phyloP scores from a whole-genome alignment of 768 basidiomycete genomes.

The Auricularia auricula-judae region DNA sequence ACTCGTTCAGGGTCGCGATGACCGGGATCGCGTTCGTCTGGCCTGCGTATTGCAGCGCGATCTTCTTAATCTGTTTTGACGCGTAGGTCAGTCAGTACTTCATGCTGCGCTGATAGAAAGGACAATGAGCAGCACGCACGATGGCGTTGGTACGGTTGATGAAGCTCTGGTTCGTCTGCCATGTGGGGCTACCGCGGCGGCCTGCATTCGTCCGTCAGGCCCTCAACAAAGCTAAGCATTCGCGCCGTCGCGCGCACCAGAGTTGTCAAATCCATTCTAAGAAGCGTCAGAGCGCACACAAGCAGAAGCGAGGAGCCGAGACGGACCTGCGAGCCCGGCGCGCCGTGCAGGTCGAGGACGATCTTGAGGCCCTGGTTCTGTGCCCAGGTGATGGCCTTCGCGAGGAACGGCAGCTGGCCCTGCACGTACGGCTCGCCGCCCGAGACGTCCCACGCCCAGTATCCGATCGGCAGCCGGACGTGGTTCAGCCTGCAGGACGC shows the following conservation, averaged over 20 bases:
- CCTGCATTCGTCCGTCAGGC: slow-evolving; percentile 22
- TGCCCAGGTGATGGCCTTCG: slow-evolving; percentile 63
- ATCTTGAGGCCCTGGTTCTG: slow-evolving; percentile 60
- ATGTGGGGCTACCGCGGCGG: slow-evolving; percentile 48
- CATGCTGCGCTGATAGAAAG: background rate
- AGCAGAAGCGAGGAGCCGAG: slow-evolving; percentile 24
- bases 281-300: slow-evolving; percentile 4
- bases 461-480: slow-evolving; percentile 77
- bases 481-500: slow-evolving; percentile 53
- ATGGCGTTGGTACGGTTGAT: slow-evolving; percentile 56
- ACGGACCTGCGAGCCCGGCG: slow-evolving; percentile 77
- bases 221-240: no score
- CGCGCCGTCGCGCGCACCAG: slow-evolving; percentile 13
- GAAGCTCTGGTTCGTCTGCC: slow-evolving; percentile 59
- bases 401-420: slow-evolving; percentile 63
- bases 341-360: slow-evolving; percentile 35
- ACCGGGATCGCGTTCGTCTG: slow-evolving; percentile 44
- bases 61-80: slow-evolving; percentile 7
- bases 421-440: slow-evolving; percentile 69
- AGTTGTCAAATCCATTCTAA: slow-evolving; percentile 62
- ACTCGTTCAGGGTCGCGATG: slow-evolving; percentile 79
- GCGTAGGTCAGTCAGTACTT: background rate
- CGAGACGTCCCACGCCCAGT: slow-evolving; percentile 79
- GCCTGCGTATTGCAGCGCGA: slow-evolving; percentile 49
- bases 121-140: slow-evolving; percentile 24